Evolutionary conservation across 352 stramenopile species (phyloP), one percentile per base, ranked within the genome.

Genomic region (Plasmopara viticola): DNA sequence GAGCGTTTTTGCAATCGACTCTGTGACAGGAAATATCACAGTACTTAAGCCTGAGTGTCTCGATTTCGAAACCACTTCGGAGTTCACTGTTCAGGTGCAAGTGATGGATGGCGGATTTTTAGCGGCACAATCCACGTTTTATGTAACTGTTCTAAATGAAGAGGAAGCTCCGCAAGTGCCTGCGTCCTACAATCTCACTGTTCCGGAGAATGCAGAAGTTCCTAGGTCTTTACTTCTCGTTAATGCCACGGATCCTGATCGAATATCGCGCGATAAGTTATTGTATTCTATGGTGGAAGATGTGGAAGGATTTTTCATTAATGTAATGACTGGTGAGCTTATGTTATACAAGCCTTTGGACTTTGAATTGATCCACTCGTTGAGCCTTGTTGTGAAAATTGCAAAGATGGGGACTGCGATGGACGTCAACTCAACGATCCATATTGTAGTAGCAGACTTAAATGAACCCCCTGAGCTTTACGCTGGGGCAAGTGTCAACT

Each of bases 191-290:
- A 51, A 4, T 8, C 28, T 64, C n/a, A 33, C 28, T 1, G 25
- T 64, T 2, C 6, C 18, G 56, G 74, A 86, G 35, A 81, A 81
- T 48, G 70, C 60, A 12, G 42, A 29, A 6, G 59, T 62, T 35
- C 74, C 74, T 14, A 64, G 65, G 7, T 66, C 55, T 6, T 20
- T 86, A 0, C 62, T 74, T 17, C 50, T 70, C 6, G 43, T 81
- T 0, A 78, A 81, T 41, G 69, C 69, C 2, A 68, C 62, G 0
- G 74, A 86, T 38, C 74, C 72, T 2, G 74, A 86, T 15, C 62
- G 61, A 48, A 44, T 51, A 9, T 68, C 69, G 2, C 64, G 31
- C 6, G 59, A 75, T 5, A 41, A 68, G 14, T 45, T 85, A 30
- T 47, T 45, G 1, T 78, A 67, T 44, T 47, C 56, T 17, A 15